A percentile compares a stretch with the other conserved stretches of the same genome.
Evolutionary conservation across 768 basidiomycete genomes (phyloP).

Genomic region (Russula olivacea): DNA sequence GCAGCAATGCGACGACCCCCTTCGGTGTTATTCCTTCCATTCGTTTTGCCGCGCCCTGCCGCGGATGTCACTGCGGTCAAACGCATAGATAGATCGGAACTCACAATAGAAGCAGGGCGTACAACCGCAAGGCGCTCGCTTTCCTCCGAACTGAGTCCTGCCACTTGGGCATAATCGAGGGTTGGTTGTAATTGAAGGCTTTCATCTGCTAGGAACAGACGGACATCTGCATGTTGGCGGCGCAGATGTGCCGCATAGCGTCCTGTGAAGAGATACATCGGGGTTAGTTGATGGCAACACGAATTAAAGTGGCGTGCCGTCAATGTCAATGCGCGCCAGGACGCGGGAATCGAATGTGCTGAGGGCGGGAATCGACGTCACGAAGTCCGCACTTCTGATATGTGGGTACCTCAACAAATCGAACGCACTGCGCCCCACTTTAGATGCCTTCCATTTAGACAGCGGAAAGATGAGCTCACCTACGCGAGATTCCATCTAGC

Average conservation of each 20-base stretch:
- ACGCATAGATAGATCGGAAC: slow-evolving; percentile 19
- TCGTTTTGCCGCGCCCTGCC: slow-evolving; percentile 81
- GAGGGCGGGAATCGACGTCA: slow-evolving; percentile 45
- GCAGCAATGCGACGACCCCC: slow-evolving; percentile 60
- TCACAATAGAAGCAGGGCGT: slow-evolving; percentile 64
- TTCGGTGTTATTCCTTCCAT: slow-evolving; percentile 94
- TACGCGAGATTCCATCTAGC: slow-evolving; percentile 41
- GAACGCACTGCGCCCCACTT: slow-evolving; percentile 50
- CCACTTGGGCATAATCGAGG: slow-evolving; percentile 61
- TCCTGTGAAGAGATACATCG: slow-evolving; percentile 35
- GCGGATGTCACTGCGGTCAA: neutral
- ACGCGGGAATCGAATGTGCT: slow-evolving; percentile 44
- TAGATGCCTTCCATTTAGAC: neutral
- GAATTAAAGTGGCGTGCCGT: slow-evolving; percentile 44
- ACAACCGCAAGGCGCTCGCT: slow-evolving; percentile 54
- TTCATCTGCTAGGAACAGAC: slow-evolving; percentile 71
- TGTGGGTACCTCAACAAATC: slow-evolving; percentile 61
- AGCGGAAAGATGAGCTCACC: slow-evolving; percentile 30
- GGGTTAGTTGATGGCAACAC: neutral
- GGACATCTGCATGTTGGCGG: slow-evolving; percentile 73
- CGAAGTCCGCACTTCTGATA: slow-evolving; percentile 42
- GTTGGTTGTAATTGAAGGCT: slow-evolving; percentile 57
- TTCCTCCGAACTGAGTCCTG: slow-evolving; percentile 72
- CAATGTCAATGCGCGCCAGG: slow-evolving; percentile 58
- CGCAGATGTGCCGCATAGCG: slow-evolving; percentile 55